Base-by-base conservation (phyloP, 1,139 yeast species). In the Debaryomyces sp. region DNA sequence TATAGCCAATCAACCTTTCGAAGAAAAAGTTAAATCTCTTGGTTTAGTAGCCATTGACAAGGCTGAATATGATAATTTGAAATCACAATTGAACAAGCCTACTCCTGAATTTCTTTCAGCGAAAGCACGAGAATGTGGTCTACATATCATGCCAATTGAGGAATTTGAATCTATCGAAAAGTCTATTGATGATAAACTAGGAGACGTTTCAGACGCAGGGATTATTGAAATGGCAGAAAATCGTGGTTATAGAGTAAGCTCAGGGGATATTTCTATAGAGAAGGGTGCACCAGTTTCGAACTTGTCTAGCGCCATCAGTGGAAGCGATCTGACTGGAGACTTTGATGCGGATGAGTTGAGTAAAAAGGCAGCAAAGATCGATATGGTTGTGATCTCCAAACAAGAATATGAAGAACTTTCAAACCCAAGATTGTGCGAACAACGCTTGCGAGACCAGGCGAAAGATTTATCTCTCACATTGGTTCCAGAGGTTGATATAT, bases 251-350 rank as follows among this genome's bases (percentile, higher is more conserved):
- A 55, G 55, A 41, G 53, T 51, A 33, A 60, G 55, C 24, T 45
- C 46, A 32, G 54, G 5, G 13, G 40, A 13, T 5, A 10, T 2
- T 5, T 6, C 13, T 5, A 27, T 13, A 27, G n/a, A 27, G 3
- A 10, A 27, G n/a, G n/a, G 2, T 6, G 30, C n/a, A 5, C 6
- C 30, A 9, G n/a, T 5, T 5, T 10, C 30, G 6, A 6, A 27
- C 6, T 27, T 13, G n/a, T 10, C 4, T 10, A 10, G 18, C 3
- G 27, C 29, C 6, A 22, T 40, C 5, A 56, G 51, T 15, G 58
- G 55, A 6, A 70, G 60, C 48, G 61, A 63, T 10, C 78, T 72
- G 56, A 77, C 78, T 2, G 68, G 68, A 48, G 70, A 69, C 17
- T 64, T 71, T 46, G 63, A 63, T 41, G 60, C 56, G 39, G 68